Base-by-base conservation (phyloP, 148 eudicot genomes). In the Oxyria digyna region DNA sequence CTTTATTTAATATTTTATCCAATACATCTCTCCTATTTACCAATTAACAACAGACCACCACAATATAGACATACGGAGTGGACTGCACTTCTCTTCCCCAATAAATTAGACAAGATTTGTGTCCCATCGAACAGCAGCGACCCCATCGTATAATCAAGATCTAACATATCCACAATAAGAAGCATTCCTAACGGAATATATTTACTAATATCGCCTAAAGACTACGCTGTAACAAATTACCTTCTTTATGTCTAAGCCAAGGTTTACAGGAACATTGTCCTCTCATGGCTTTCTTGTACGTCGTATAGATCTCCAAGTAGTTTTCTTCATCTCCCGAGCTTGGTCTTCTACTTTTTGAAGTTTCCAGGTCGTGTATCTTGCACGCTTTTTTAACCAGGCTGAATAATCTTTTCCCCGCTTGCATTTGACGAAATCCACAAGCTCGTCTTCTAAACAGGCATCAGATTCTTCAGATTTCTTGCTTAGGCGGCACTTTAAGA, bases 401-500 rank as follows among this genome's bases (percentile, higher is more conserved):
- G 75, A 45, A 81, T 88, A 91, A 75, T 91, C 88, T 73, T 84
- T 88, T 14, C 78, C 85, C 43, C 42, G 64, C 75, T 81, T 76
- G 85, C 96, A 91, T 75, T 79, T 87, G 3, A 91, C 69, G 54
- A 86, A 91, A 76, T 81, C 86, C 18, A 78, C 80, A 67, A 88
- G 74, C 67, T 85, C 97, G 14, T 85, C 83, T 43, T 83, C 73
- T 23, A 52, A 52, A 23, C 18, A 14, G 67, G 80, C 75, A 18
- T 76, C 24, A 31, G 52, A 41, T 8, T 68, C 69, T 26, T 71
- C 69, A 10, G 18, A 49, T 8, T 40, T 63, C 21, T 50, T 23
- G 31, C 43, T 14, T 38, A 73, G 26, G 77, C 80, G 26, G 77
- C 80, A 78, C 67, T 62, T 76, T 38, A 88, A 75, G 72, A 40